These are phyloP conservation scores for Oldenlandia corymbosa DNA, from an alignment of 257 asterid genomes.

Conservation along the genomic window DNA sequence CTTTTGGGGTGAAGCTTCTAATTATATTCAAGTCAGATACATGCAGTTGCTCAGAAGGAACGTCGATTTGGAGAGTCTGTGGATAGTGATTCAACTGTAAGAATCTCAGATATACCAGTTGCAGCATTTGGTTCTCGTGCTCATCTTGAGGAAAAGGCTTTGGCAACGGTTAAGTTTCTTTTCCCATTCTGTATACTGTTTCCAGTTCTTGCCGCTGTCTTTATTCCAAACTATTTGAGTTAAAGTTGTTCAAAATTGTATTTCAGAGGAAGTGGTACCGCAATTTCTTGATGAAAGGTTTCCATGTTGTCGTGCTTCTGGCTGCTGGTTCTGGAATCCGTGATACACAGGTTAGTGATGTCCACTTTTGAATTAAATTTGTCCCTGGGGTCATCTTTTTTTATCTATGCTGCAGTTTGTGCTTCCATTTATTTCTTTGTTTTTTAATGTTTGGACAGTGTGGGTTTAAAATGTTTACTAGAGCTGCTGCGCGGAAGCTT, in stretches of 20 bases:
- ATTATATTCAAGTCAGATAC: conserved; percentile 59
- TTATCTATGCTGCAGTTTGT: background rate
- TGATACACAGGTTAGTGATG: conserved; percentile 74
- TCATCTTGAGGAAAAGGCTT: conserved; percentile 96
- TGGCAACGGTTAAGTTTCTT: conserved; percentile 77
- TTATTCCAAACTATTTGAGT: conserved; percentile 8
- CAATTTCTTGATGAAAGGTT: conserved; percentile 94
- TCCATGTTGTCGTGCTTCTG: conserved; percentile 87
- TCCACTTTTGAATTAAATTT: conserved; percentile 5
- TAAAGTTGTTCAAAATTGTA: conserved; percentile 17
- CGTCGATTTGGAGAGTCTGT: conserved; percentile 43
- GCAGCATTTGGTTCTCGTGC: conserved; percentile 99
- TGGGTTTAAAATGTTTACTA: conserved; percentile 96
- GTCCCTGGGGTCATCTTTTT: background rate
- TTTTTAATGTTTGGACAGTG: conserved; percentile 47
- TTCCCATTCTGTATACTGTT: conserved; percentile 1
- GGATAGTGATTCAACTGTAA: conserved; percentile 42
- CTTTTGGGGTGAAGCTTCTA: conserved; percentile 26
- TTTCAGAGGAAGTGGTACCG: conserved; percentile 95
- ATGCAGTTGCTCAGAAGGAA: conserved; percentile 63
- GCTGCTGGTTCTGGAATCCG: conserved; percentile 97
- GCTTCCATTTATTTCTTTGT: conserved; percentile 3
- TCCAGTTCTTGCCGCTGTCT: background rate
- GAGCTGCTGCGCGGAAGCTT: conserved; percentile 96
- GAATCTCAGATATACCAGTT: conserved; percentile 64